These are phyloP conservation scores for Epichloe sibirici DNA, from an alignment of 2,329 filamentous ascomycete species.

Conservation along the genomic window DNA sequence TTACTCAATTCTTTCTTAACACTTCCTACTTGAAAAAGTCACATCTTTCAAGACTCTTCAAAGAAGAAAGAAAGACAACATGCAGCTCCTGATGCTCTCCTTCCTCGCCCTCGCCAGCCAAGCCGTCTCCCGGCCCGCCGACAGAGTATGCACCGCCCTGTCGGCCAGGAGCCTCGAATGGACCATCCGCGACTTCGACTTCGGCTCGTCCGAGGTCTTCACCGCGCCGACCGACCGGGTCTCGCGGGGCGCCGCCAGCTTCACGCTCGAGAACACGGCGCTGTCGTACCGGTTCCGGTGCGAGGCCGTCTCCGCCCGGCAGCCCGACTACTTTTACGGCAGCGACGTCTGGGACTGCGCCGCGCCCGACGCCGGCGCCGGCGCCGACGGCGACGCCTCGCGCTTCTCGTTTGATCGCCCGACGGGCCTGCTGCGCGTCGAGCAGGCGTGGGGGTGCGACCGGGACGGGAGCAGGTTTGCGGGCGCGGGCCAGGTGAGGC, in stretches of 20 bases:
- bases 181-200: not conserved
- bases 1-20: no score
- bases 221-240: not conserved
- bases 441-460: slow-evolving; percentile 2
- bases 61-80: not conserved
- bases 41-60: no score
- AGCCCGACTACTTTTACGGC: not conserved
- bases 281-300: not conserved
- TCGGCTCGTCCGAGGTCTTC: not conserved
- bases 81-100: not conserved
- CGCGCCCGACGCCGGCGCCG: not conserved
- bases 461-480: not conserved
- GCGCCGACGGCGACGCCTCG: not conserved
- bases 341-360: not conserved
- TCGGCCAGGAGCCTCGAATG: not conserved
- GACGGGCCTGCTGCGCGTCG: not conserved
- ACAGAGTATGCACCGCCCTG: slow-evolving; percentile 1
- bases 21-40: no score
- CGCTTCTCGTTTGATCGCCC: not conserved
- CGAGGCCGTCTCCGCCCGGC: not conserved
- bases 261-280: slow-evolving; percentile 2
- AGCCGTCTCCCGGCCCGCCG: not conserved
- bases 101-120: not conserved
- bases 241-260: not conserved
- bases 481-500: not conserved